Evolutionary conservation across 441 rosid species (phyloP), one percentile per base, ranked within the genome.

Genomic region (Adansonia gregorii): DNA sequence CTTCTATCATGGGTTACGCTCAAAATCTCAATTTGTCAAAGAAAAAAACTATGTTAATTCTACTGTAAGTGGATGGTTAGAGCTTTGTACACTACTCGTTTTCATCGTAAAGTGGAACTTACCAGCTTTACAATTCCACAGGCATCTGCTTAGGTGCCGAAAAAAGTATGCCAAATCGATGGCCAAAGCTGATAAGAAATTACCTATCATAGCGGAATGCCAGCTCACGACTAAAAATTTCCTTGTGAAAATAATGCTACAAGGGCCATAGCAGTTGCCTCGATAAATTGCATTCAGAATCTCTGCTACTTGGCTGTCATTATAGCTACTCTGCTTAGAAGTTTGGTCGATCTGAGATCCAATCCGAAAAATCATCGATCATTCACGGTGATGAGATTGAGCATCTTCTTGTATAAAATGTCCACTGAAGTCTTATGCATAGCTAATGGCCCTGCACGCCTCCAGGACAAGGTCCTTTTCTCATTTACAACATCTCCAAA

Each of bases 31-130:
- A 68, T 12, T 12, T 76, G 35, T 75, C 35, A 64, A 67, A 76
- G 31, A 24, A 15, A 61, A 45, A 35, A 49, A 1, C 54, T 82
- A 83, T 87, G 87, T 73, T 87, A 90, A 84, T 45, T 83, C 89
- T 86, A 86, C 51, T 4, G 86, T 82, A 79, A 79, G 85, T 9
- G 35, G 54, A 6, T 35, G 87, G 86, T 86, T 82, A 88, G 88
- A 80, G 78, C 86, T 88, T 80, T 88, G 91, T 88, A 90, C 92
- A 88, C 22, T 58, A 43, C 45, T 54, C 4, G 76, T 78, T 81
- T 76, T 79, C 81, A 70, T 77, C 88, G 70, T 81, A 85, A 88
- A 83, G 79, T 59, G 49, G 81, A 73, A 78, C 76, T 77, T 59
- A 31, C 54, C 9, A 80, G 79, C 84, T 82, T 81, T 72, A 75